Evolutionary conservation across 2,329 filamentous ascomycete genomes (phyloP).

Genomic region (Cladosporium sp.): DNA sequence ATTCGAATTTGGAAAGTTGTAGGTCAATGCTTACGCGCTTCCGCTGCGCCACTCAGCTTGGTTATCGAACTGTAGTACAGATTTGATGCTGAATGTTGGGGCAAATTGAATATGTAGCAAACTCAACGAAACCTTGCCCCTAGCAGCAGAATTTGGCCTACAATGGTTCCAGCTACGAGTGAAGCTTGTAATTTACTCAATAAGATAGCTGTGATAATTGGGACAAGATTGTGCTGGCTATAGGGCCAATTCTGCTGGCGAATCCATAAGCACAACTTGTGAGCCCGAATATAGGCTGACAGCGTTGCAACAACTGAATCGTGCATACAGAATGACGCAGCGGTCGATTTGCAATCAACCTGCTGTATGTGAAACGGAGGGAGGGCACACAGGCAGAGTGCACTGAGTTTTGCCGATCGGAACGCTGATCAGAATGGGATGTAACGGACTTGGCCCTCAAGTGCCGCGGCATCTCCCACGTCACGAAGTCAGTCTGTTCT

Average conservation of each 20-base stretch:
- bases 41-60: slow-evolving; percentile 28
- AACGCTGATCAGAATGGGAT: neutral
- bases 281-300: neutral
- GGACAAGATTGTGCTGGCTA: too few species aligned
- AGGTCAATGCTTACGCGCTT: slow-evolving; percentile 22
- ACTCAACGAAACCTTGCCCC: neutral
- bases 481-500: neutral
- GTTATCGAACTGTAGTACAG: neutral
- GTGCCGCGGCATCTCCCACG: neutral
- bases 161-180: neutral
- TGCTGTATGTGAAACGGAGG: neutral
- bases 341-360: neutral
- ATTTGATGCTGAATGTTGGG: too few species aligned
- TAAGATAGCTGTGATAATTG: neutral
- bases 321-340: neutral
- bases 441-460: neutral
- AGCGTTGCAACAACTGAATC: neutral
- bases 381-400: neutral
- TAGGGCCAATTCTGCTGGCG: too few species aligned
- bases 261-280: neutral
- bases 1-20: neutral
- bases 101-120: neutral
- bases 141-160: neutral
- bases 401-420: neutral
- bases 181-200: neutral